Conservation (phyloP, 805 yeast genomes). For the Wickerhamomyces silvicola region DNA sequence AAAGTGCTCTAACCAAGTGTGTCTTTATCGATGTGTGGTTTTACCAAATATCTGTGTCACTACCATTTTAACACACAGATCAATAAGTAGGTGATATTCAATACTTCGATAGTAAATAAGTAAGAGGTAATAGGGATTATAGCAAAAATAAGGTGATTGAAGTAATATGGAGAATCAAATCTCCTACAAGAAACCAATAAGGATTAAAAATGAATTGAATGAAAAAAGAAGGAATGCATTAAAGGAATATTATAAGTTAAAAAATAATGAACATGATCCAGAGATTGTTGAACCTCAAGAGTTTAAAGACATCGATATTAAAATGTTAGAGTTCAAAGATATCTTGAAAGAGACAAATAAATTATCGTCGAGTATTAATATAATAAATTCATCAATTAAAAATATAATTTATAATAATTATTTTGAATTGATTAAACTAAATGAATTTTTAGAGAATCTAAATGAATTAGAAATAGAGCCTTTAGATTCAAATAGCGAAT, state of each 20-base stretch:
- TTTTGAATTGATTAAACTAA: slow-evolving; percentile 64
- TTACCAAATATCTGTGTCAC: no score
- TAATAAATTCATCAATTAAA: slow-evolving; percentile 56
- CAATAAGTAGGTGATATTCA: no score
- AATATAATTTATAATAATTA: slow-evolving; percentile 71
- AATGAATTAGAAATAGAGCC: slow-evolving; percentile 24
- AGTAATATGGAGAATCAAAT: slow-evolving; percentile 6
- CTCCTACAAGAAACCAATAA: slow-evolving; percentile 21
- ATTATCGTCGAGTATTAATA: slow-evolving; percentile 39
- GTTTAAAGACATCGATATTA: slow-evolving; percentile 22
- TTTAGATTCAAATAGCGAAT: no score
- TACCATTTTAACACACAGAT: no score
- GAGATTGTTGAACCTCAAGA: slow-evolving; percentile 21
- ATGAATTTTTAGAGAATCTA: slow-evolving; percentile 42
- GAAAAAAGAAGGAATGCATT: slow-evolving; percentile 33
- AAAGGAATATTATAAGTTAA: slow-evolving; percentile 35
- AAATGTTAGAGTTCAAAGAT: slow-evolving; percentile 23
- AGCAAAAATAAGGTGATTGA: no score
- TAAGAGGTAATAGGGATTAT: not conserved
- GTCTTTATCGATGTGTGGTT: no score
- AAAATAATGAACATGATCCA: slow-evolving; percentile 22
- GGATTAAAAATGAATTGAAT: slow-evolving; percentile 17
- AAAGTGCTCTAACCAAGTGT: no score
- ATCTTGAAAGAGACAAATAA: slow-evolving; percentile 31
- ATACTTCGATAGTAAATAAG: no score